Evolutionary conservation across 441 rosid genomes (phyloP), one percentile per base, ranked within the genome.

Genomic region (Viola pubescens): DNA sequence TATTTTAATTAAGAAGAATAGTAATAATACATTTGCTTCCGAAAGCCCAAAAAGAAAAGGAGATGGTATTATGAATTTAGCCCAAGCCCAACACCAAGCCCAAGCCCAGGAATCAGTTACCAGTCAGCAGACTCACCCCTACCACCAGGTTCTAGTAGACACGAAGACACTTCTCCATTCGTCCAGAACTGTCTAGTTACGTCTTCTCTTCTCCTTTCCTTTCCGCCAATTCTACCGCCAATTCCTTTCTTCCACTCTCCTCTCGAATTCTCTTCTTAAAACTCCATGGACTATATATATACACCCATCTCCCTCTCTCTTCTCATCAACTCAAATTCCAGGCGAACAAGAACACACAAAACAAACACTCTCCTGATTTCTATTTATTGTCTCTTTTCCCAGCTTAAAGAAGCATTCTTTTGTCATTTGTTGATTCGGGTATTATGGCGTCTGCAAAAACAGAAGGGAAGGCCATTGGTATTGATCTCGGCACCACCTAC

Each of bases 401-500:
- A 12, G 7, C 1, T 7, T 44, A 8, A 49, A n/a, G 43, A 41
- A 37, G n/a, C 7, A 52, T 6, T 4, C 40, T 52, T 7, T 9
- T 9, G 5, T 7, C 6, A 6, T 8, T 52, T 13, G 7, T 26
- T 34, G 7, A 34, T 8, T 52, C 4, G 3, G 34, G 11, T 9
- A 7, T 7, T 7, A 55, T 60, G 72, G 73, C 73, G 4, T 0
- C 63, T 26, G 34, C 34, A 5, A 63, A 54, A 37, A 46, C 60
- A 2, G 77, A 71, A 54, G 62, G 69, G 19, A 81, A 71, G 61
- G 81, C 81, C 3, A 67, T 81, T 3, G 85, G 82, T 39, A 77
- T 81, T 46, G 82, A 81, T 75, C 70, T 81, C 3, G 85, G 85
- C 63, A 81, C 85, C 6, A 81, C 83, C 16, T 78, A 81, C 74